These are phyloP conservation scores for Skeletonema grethae DNA, from an alignment of 108 stramenopile species.

Conservation along the genomic window DNA sequence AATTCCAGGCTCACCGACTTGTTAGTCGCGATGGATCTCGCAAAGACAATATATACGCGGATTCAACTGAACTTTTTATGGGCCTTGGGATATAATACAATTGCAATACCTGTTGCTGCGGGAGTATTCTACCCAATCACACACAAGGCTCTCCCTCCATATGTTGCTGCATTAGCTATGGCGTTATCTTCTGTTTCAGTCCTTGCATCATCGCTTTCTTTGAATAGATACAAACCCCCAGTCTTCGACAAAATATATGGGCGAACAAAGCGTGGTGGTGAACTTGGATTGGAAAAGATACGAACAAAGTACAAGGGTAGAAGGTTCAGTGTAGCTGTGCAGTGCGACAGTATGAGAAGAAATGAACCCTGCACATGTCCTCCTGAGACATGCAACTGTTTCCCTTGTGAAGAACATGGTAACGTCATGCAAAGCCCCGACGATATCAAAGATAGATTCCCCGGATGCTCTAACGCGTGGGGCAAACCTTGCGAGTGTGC, in stretches of 20 bases:
- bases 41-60: conserved; percentile 65
- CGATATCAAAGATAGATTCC: conserved; percentile 10
- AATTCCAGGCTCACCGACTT: conserved; percentile 74
- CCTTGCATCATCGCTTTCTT: conserved; percentile 47
- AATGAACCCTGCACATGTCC: conserved; percentile 44
- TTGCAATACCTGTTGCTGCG: conserved; percentile 87
- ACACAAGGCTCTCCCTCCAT: conserved; percentile 65
- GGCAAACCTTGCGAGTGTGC: conserved; percentile 31
- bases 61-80: conserved; percentile 87
- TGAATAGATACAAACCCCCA: conserved; percentile 56
- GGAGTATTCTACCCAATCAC: conserved; percentile 80
- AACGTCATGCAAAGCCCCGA: conserved; percentile 14
- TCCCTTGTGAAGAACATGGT: conserved; percentile 45
- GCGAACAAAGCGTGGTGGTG: conserved; percentile 38
- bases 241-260: conserved; percentile 52
- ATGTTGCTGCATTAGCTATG: conserved; percentile 82
- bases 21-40: conserved; percentile 73
- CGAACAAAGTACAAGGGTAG: conserved; percentile 17
- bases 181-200: conserved; percentile 73
- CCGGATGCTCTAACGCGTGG: conserved; percentile 39
- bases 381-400: conserved; percentile 49
- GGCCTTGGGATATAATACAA: conserved; percentile 84
- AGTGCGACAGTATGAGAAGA: conserved; percentile 41
- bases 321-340: conserved; percentile 25
- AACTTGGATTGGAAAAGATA: conserved; percentile 51